Percentiles rank a stretch among this genome's conserved stretches.
Evolutionary conservation across 2,329 filamentous ascomycete genomes (phyloP).

Genomic region (Lithohypha guttulata): DNA sequence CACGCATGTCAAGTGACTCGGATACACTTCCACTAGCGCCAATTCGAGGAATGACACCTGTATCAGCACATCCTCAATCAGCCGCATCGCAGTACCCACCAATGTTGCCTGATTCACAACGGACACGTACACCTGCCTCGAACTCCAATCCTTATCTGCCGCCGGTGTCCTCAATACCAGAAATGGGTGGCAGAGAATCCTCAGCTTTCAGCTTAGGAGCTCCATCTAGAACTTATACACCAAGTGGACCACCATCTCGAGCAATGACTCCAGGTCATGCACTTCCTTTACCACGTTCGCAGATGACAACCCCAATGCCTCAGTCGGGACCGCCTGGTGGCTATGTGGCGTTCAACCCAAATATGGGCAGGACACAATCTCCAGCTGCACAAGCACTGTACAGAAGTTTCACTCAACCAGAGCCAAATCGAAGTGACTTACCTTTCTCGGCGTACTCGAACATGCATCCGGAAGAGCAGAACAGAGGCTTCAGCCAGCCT

Average conservation of each 20-base stretch:
- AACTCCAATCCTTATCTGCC: constrained; percentile 7
- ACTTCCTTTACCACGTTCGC: constrained; percentile 12
- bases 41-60: constrained; percentile 8
- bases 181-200: constrained; percentile 17
- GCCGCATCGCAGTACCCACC: background rate
- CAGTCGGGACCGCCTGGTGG: background rate
- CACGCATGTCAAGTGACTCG: constrained; percentile 13
- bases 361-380: background rate
- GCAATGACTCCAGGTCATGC: constrained; percentile 16
- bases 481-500: constrained; percentile 6
- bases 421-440: background rate
- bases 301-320: constrained; percentile 11
- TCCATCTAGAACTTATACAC: constrained; percentile 15
- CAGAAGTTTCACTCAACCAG: background rate
- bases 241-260: constrained; percentile 15
- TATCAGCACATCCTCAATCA: constrained; percentile 1
- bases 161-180: constrained; percentile 15
- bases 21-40: constrained; percentile 13
- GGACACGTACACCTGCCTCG: constrained; percentile 6
- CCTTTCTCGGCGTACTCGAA: constrained; percentile 1
- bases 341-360: constrained; percentile 6
- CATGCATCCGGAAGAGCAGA: background rate
- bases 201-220: constrained; percentile 12
- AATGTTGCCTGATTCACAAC: constrained; percentile 3
- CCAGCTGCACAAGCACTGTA: background rate